A percentile compares a stretch with the other conserved stretches of the same genome.
Conservation (phyloP, 331 rosid species). For the Cydonia oblonga region DNA sequence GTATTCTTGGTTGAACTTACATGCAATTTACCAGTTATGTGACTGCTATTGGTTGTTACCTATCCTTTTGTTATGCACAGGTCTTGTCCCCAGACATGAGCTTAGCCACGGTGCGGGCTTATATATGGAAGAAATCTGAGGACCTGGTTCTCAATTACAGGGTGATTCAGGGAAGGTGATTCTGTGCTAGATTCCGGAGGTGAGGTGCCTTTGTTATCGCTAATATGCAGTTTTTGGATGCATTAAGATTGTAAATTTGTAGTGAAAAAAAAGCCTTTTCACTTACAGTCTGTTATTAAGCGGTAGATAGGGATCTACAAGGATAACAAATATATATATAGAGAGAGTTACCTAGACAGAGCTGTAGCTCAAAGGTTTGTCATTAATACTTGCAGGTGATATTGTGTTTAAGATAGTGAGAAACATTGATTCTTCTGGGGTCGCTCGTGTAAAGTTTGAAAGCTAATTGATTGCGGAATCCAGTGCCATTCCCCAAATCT, state of each 20-base stretch:
- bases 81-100: constrained; percentile 86
- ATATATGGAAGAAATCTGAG: constrained; percentile 92
- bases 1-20: not conserved
- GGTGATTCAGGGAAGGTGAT: constrained; percentile 80
- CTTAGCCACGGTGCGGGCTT: constrained; percentile 89
- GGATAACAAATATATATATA: no score
- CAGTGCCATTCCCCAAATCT: constrained; percentile 34
- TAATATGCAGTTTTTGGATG: not conserved
- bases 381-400: constrained; percentile 37
- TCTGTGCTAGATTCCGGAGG: constrained; percentile 17
- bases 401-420: constrained; percentile 29
- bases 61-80: constrained; percentile 28
- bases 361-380: constrained; percentile 1
- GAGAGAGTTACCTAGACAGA: not conserved
- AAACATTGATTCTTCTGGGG: constrained; percentile 40
- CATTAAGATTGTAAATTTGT: not conserved
- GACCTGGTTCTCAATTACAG: constrained; percentile 82
- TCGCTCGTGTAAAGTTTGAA: constrained; percentile 46
- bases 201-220: not conserved
- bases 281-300: not conserved
- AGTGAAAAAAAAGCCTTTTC: not conserved
- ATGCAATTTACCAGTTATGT: not conserved
- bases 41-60: not conserved
- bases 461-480: constrained; percentile 21
- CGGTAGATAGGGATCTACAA: not conserved